These are phyloP conservation scores for Fusarium burgessii DNA, from an alignment of 2,329 filamentous ascomycete species.

Conservation along the genomic window DNA sequence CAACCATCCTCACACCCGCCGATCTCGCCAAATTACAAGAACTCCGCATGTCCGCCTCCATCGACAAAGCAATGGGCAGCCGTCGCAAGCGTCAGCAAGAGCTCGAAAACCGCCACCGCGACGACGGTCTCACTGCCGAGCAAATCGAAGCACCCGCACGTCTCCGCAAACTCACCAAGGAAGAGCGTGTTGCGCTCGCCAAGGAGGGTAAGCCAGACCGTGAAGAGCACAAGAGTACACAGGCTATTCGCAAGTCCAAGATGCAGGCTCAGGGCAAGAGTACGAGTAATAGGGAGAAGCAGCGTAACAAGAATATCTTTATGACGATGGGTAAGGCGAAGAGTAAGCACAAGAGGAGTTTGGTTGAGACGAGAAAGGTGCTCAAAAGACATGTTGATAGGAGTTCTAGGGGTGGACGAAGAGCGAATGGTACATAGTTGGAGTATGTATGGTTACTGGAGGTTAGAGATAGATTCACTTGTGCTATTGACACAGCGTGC, in stretches of 20 bases:
- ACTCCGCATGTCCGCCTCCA: slow-evolving; percentile 78
- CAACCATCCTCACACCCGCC: slow-evolving; percentile 92
- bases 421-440: slow-evolving; percentile 70
- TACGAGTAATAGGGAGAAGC: slow-evolving; percentile 97
- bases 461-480: slow-evolving; percentile 22
- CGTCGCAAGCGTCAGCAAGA: slow-evolving; percentile 62
- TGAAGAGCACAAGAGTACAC: slow-evolving; percentile 85
- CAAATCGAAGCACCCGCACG: slow-evolving; percentile 90
- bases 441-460: not conserved
- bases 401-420: slow-evolving; percentile 84
- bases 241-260: slow-evolving; percentile 86
- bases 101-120: slow-evolving; percentile 71
- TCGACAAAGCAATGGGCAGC: slow-evolving; percentile 71
- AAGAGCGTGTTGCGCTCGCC: slow-evolving; percentile 86
- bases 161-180: slow-evolving; percentile 86
- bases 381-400: slow-evolving; percentile 85
- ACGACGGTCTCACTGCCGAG: slow-evolving; percentile 89
- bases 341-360: slow-evolving; percentile 92
- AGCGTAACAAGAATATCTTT: slow-evolving; percentile 96
- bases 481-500: slow-evolving; percentile 31
- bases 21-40: slow-evolving; percentile 96
- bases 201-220: slow-evolving; percentile 84
- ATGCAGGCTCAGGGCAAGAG: slow-evolving; percentile 93
- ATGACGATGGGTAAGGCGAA: slow-evolving; percentile 99
- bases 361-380: slow-evolving; percentile 85